Conservation (phyloP, 495 filamentous ascomycete species). For the Oidiodendron maius region DNA sequence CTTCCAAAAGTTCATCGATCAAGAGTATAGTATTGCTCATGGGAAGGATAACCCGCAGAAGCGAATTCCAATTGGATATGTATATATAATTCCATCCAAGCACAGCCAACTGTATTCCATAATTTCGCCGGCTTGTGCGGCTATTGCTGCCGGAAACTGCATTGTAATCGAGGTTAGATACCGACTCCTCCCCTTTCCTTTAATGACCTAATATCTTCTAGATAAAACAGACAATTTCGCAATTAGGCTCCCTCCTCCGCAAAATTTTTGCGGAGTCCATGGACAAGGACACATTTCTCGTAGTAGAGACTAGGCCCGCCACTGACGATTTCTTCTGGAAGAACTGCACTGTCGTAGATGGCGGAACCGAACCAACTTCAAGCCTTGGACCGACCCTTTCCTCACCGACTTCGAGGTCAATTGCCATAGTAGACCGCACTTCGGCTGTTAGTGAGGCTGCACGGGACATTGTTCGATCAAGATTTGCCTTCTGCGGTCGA, state of each 20-base stretch:
- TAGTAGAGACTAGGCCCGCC: neutral
- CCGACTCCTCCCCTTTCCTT: neutral
- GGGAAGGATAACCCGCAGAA: constrained; percentile 12
- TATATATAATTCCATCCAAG: constrained; percentile 1
- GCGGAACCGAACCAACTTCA: neutral
- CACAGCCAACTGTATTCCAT: constrained; percentile 16
- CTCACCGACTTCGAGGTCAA: neutral
- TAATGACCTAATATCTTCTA: neutral
- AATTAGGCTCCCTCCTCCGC: neutral
- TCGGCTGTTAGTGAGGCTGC: constrained; percentile 9
- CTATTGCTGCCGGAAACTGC: constrained; percentile 17
- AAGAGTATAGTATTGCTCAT: constrained; percentile 13
- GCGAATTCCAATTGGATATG: constrained; percentile 9
- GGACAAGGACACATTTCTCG: constrained; percentile 13
- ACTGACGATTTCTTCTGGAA: neutral
- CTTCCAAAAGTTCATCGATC: constrained; percentile 13
- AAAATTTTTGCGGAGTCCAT: constrained; percentile 3
- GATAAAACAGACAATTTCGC: neutral
- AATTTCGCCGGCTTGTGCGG: constrained; percentile 1
- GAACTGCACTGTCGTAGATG: neutral
- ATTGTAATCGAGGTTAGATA: constrained; percentile 14
- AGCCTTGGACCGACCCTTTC: too few relatives aligned
- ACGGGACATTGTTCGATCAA: neutral
- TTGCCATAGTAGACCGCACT: constrained; percentile 15
- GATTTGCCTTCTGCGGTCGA: neutral